phyloP scores from a whole-genome alignment of 225 moss, liverwort and hornwort genomes.

The Sphagnum contortum region DNA sequence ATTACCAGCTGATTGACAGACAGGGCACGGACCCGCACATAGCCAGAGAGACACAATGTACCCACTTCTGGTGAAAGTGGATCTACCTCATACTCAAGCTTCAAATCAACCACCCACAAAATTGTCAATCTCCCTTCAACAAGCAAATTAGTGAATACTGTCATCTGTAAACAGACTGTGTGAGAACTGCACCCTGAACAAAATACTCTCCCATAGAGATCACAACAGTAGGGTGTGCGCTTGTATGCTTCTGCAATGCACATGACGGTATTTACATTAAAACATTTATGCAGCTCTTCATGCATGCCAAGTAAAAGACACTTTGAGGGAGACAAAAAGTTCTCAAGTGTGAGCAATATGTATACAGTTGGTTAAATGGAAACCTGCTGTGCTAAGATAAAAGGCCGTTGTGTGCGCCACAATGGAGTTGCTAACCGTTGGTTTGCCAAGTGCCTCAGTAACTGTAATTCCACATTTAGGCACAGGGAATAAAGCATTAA shows the following conservation, averaged over 20 bases:
- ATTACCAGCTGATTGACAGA: slow-evolving; percentile 93
- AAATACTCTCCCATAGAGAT: too few relatives aligned
- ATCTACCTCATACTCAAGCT: slow-evolving; percentile 53
- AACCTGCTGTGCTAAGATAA: slow-evolving; percentile 81
- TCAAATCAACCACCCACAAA: slow-evolving; percentile 8
- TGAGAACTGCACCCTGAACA: too few relatives aligned
- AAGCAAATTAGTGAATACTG: too few relatives aligned
- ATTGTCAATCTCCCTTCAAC: too few relatives aligned
- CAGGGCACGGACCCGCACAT: slow-evolving; percentile 77
- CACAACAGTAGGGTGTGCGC: too few relatives aligned
- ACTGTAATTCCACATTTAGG: slow-evolving; percentile 18
- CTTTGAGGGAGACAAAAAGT: background rate
- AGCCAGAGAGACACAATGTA: slow-evolving; percentile 64
- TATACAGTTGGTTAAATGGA: background rate
- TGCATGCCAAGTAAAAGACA: too few relatives aligned
- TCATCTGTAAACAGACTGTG: too few relatives aligned
- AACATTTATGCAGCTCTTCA: too few relatives aligned
- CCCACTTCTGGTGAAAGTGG: slow-evolving; percentile 36
- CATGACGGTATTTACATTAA: too few relatives aligned
- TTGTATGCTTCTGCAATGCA: too few relatives aligned
- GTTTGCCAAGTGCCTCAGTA: slow-evolving; percentile 78
- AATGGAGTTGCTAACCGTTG: slow-evolving; percentile 61
- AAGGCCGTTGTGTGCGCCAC: slow-evolving; percentile 87
- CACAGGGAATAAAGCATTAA: too few relatives aligned
- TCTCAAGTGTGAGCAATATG: background rate